Evolutionary conservation across 352 stramenopile genomes (phyloP), one percentile per base, ranked within the genome.

Genomic region (Phytopythium sindhum): DNA sequence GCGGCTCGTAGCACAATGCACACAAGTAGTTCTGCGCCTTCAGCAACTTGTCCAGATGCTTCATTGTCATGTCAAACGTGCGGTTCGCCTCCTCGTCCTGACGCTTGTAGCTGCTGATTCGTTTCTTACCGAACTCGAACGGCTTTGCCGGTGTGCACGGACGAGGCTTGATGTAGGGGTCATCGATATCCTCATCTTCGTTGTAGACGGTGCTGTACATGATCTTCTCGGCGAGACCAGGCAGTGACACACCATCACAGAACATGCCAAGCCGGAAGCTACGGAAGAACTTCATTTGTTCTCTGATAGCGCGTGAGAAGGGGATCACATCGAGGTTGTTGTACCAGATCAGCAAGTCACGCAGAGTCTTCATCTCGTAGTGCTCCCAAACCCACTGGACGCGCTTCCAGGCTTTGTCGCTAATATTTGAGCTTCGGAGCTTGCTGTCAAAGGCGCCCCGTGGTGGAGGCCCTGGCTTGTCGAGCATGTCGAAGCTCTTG

Each of bases 271-370:
- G 64, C n/a, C 68, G 42, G 31, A 68, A 68, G n/a, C 51, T 6
- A 41, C 54, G 63, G 19, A 70, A 70, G 3, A 70, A 47, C 50
- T 70, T 42, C 12, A 57, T 58, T 31, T 70, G 65, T 2, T 23
- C 65, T 11, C 52, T 65, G 21, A 69, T 63, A 59, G 62, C 58
- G 2, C 58, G 51, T 26, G 42, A 17, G 37, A 75, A 75, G 26
- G 69, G 69, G n/a, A 52, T 52, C 14, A 77, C 67, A 57, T 73
- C 66, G n/a, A 66, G 62, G 50, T 69, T 73, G 45, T 72, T 74
- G 29, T 77, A 77, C 64, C 66, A 77, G 51, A 66, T 59, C 0
- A 77, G 60, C 12, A 69, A 35, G 59, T 77, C 70, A 29, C 73
- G 68, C 31, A 74, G 39, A 29, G 37, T 29, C 28, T 77, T 76